These are phyloP conservation scores for Stagonosporopsis chrysanthemi DNA, from an alignment of 2,329 filamentous ascomycete species.

Conservation along the genomic window DNA sequence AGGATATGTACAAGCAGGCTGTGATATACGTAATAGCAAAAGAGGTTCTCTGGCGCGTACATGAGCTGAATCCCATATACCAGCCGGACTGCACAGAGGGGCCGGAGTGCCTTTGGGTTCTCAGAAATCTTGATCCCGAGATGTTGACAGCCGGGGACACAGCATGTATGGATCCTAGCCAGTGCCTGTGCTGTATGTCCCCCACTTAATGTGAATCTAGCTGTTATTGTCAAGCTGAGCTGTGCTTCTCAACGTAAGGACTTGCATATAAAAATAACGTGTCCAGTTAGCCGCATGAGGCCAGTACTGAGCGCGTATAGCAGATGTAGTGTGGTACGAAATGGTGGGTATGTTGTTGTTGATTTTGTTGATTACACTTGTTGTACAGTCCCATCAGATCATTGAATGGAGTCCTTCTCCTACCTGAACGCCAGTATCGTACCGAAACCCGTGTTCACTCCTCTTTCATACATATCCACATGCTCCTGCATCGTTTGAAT, in stretches of 20 bases:
- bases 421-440: constrained; percentile 31
- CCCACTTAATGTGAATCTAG: not conserved
- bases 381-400: constrained; percentile 20
- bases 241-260: not conserved
- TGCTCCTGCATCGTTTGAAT: not conserved
- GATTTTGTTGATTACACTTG: constrained; percentile 25
- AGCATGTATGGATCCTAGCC: not conserved
- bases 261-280: not conserved
- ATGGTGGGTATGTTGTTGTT: constrained; percentile 20
- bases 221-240: not conserved
- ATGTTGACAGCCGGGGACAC: not conserved
- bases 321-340: not conserved
- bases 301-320: not conserved
- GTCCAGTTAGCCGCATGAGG: not conserved
- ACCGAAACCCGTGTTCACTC: constrained; percentile 7
- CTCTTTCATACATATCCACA: not conserved
- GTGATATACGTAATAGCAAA: too few relatives aligned
- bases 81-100: not conserved
- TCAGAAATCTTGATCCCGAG: not conserved
- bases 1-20: too few relatives aligned
- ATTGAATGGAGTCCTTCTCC: constrained; percentile 1
- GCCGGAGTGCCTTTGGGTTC: not conserved
- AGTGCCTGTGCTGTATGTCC: too few relatives aligned
- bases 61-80: not conserved
- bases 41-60: too few relatives aligned